Evolutionary conservation across 2,329 filamentous ascomycete genomes (phyloP).

Genomic region (Botrytis sinoallii): DNA sequence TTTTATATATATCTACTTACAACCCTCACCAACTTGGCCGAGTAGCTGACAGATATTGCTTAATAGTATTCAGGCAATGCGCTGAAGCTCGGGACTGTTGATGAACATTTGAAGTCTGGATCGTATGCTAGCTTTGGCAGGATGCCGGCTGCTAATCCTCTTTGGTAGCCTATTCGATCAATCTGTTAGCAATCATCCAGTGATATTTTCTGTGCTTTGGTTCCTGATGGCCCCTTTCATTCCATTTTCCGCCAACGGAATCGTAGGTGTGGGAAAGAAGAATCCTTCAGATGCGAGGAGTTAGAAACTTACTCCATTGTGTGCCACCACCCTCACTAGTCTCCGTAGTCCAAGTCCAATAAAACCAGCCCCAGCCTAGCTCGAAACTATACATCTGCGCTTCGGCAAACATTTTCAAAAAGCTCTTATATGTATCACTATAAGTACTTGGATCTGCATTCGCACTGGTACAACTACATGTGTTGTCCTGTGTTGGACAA

Average conservation of each 20-base stretch:
- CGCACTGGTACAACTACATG: conserved; percentile 71
- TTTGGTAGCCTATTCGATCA: conserved; percentile 13
- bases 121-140: conserved; percentile 73
- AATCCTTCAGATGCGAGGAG: conserved; percentile 50
- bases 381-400: conserved; percentile 96
- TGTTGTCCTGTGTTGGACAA: conserved; percentile 66
- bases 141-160: conserved; percentile 51
- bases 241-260: conserved; percentile 32
- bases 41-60: background rate
- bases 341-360: conserved; percentile 98
- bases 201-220: background rate
- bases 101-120: conserved; percentile 64
- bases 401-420: conserved; percentile 85
- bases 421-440: conserved; percentile 73
- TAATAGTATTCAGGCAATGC: conserved; percentile 52
- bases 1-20: background rate
- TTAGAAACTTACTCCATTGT: conserved; percentile 68
- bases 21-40: background rate
- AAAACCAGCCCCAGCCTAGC: conserved; percentile 95
- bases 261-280: conserved; percentile 57
- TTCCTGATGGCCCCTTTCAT: background rate
- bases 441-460: conserved; percentile 72
- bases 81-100: conserved; percentile 52
- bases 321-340: conserved; percentile 47
- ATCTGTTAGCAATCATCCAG: background rate